Percentiles rank a stretch among this genome's conserved stretches.
These are phyloP conservation scores for Stachybotrys elegans DNA, from an alignment of 2,329 filamentous ascomycete species.

Conservation along the genomic window DNA sequence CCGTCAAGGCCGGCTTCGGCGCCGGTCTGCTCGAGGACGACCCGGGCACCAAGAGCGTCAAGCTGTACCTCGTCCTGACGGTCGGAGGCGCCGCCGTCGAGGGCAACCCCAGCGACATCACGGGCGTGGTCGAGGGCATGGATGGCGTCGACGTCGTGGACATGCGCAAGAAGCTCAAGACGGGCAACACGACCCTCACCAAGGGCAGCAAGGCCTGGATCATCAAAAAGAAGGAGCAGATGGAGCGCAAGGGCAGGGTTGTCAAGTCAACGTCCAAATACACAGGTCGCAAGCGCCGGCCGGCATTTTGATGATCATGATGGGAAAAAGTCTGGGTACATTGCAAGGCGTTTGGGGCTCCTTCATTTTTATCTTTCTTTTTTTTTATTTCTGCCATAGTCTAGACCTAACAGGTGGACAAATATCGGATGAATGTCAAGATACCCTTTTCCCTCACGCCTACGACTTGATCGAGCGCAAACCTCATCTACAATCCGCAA, in stretches of 20 bases:
- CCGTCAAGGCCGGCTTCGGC: constrained; percentile 90
- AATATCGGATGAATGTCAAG: not conserved
- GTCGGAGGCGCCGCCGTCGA: constrained; percentile 60
- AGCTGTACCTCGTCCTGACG: constrained; percentile 92
- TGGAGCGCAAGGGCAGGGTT: constrained; percentile 90
- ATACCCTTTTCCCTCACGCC: constrained; percentile 2
- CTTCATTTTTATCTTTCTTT: not conserved
- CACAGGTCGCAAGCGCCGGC: constrained; percentile 80
- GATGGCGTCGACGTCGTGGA: constrained; percentile 81
- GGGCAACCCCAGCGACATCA: constrained; percentile 75
- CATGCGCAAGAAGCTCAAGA: constrained; percentile 47
- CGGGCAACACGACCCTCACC: constrained; percentile 50
- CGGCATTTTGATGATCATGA: constrained; percentile 56
- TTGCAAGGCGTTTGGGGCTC: constrained; percentile 15
- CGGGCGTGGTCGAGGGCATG: constrained; percentile 83
- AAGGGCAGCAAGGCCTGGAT: constrained; percentile 88
- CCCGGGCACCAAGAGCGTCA: constrained; percentile 91
- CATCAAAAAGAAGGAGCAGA: constrained; percentile 81
- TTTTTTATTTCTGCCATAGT: not conserved
- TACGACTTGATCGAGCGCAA: too few relatives aligned
- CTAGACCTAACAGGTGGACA: constrained; percentile 4
- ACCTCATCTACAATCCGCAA: too few relatives aligned
- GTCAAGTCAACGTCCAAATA: constrained; percentile 92
- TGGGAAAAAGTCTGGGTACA: constrained; percentile 7
- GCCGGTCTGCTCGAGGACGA: constrained; percentile 94